phyloP scores from a whole-genome alignment of 2,329 filamentous ascomycete species.

The Neofusicoccum cordaticola region DNA sequence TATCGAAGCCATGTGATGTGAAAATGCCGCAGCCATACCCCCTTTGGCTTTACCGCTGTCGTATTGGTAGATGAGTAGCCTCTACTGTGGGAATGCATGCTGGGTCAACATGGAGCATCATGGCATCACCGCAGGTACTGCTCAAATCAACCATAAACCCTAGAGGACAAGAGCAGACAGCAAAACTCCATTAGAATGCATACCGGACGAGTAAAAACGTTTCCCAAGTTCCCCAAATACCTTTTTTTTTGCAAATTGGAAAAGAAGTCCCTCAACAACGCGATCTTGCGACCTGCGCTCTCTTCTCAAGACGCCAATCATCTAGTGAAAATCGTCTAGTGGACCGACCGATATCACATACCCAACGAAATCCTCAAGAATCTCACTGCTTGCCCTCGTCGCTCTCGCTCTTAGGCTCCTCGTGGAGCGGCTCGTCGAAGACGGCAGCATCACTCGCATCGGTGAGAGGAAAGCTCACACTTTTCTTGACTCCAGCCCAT shows the following conservation, averaged over 20 bases:
- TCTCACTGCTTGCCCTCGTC: not conserved
- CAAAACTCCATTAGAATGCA: constrained; percentile 4
- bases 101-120: not conserved
- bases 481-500: constrained; percentile 5
- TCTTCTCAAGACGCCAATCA: not conserved
- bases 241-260: no score
- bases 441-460: constrained; percentile 13
- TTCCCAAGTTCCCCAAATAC: not conserved
- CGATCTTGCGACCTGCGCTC: not conserved
- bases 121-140: not conserved
- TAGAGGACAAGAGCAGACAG: not conserved
- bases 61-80: no score
- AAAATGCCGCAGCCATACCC: no score
- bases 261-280: not conserved
- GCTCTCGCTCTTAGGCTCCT: not conserved
- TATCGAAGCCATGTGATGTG: no score
- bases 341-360: not conserved
- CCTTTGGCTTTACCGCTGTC: no score
- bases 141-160: no score
- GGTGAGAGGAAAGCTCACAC: not conserved
- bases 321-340: not conserved
- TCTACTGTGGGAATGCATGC: no score
- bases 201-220: not conserved
- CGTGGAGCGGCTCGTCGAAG: constrained; percentile 12
- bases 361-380: not conserved